These are phyloP conservation scores for Phytophthora ramorum DNA, from an alignment of 352 stramenopile genomes.

Conservation along the genomic window DNA sequence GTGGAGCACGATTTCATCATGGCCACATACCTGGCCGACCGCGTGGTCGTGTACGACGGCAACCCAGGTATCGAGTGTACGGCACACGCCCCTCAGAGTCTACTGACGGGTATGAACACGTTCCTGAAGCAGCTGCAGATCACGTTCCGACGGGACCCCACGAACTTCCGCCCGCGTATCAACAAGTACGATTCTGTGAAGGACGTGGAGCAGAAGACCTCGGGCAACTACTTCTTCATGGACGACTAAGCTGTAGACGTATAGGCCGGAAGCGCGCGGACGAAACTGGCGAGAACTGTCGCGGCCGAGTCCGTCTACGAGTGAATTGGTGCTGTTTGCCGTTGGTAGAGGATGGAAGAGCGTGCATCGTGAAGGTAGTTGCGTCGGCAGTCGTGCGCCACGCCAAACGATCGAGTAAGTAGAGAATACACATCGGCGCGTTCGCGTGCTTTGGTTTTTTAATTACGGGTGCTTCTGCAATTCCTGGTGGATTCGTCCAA, in stretches of 20 bases:
- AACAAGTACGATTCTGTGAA: slow-evolving; percentile 97
- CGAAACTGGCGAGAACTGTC: slow-evolving; percentile 9
- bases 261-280: slow-evolving; percentile 23
- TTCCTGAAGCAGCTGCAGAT: slow-evolving; percentile 99
- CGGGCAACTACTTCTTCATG: slow-evolving; percentile 99
- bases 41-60: slow-evolving; percentile 96
- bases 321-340: slow-evolving; percentile 7
- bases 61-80: slow-evolving; percentile 98
- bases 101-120: slow-evolving; percentile 99
- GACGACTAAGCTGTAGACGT: slow-evolving; percentile 87
- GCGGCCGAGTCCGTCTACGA: slow-evolving; percentile 3
- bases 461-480: slow-evolving; percentile 28
- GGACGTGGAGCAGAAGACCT: slow-evolving; percentile 97
- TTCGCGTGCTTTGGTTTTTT: slow-evolving; percentile 30
- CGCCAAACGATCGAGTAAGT: slow-evolving; percentile 21
- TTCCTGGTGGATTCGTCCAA: slow-evolving; percentile 43
- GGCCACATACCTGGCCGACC: slow-evolving; percentile 98
- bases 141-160: slow-evolving; percentile 99
- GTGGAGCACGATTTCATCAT: slow-evolving; percentile 99
- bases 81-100: slow-evolving; percentile 93
- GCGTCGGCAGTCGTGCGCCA: background rate
- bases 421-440: slow-evolving; percentile 39
- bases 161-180: slow-evolving; percentile 98
- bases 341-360: slow-evolving; percentile 12
- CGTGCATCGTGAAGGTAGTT: slow-evolving; percentile 20